Percentiles rank a stretch among this genome's conserved stretches.
These are phyloP conservation scores for Suillus decipiens DNA, from an alignment of 768 basidiomycete species.

Conservation along the genomic window DNA sequence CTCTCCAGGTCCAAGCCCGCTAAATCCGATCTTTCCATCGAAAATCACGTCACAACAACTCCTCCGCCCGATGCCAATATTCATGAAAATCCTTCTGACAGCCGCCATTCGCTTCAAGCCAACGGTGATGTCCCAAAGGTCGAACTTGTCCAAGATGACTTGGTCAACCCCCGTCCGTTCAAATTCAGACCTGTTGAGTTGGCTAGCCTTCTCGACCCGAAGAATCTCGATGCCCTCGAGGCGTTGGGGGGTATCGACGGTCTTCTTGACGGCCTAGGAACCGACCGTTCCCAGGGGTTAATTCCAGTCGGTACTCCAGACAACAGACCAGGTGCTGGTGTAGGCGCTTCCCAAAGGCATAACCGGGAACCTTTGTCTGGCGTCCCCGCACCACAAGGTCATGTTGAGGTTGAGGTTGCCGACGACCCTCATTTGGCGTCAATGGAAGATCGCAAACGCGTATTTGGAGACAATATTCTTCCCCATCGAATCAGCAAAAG, in stretches of 20 bases:
- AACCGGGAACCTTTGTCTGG: slow-evolving; percentile 23
- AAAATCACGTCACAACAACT: slow-evolving; percentile 10
- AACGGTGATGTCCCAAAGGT: slow-evolving; percentile 23
- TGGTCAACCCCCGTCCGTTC: slow-evolving; percentile 70
- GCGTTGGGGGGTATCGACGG: slow-evolving; percentile 70
- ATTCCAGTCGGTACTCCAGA: slow-evolving; percentile 12
- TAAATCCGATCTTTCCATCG: slow-evolving; percentile 12
- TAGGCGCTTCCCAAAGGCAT: slow-evolving; percentile 35
- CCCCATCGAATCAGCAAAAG: slow-evolving; percentile 71
- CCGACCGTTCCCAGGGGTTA: slow-evolving; percentile 54
- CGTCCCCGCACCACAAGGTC: slow-evolving; percentile 23
- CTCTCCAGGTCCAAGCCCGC: slow-evolving; percentile 24
- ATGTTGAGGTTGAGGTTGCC: slow-evolving; percentile 7
- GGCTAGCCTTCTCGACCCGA: slow-evolving; percentile 89
- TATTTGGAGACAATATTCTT: slow-evolving; percentile 78
- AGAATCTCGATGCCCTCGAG: slow-evolving; percentile 65
- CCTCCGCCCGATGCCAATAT: slow-evolving; percentile 1
- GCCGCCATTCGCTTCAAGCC: slow-evolving; percentile 23
- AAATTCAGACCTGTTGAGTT: slow-evolving; percentile 70
- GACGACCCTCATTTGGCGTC: slow-evolving; percentile 37
- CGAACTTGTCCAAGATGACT: slow-evolving; percentile 39
- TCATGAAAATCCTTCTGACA: slow-evolving; percentile 7
- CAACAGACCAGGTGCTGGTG: slow-evolving; percentile 28
- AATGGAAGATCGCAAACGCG: slow-evolving; percentile 58
- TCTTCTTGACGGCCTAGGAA: slow-evolving; percentile 74